A percentile compares a stretch with the other conserved stretches of the same genome.
Conservation (phyloP, 345 rosid genomes). For the Brassica napus region DNA sequence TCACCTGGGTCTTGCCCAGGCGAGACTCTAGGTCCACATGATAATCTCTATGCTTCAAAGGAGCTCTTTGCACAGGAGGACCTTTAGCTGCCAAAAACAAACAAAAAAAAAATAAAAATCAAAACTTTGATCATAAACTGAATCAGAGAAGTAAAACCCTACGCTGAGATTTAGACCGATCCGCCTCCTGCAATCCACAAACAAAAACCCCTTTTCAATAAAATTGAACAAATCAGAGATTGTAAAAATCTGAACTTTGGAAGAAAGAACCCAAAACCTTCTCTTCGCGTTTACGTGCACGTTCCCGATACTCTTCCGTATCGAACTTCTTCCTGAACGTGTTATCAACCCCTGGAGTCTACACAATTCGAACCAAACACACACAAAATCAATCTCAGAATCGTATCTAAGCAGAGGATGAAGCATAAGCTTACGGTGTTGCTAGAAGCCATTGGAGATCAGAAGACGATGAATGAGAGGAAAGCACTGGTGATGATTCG, state of each 20-base stretch:
- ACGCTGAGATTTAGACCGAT: conserved; percentile 74
- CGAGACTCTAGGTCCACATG: conserved; percentile 97
- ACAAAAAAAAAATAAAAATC: neutral
- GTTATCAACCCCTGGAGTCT: conserved; percentile 75
- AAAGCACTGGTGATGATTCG: conserved; percentile 23
- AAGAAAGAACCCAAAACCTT: conserved; percentile 43
- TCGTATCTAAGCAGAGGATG: neutral
- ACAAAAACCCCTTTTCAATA: neutral
- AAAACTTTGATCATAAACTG: neutral
- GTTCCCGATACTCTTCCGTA: conserved; percentile 72
- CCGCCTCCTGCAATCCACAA: conserved; percentile 57
- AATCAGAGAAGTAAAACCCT: conserved; percentile 34
- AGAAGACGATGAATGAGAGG: neutral
- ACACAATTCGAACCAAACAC: conserved; percentile 24
- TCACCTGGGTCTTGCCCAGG: conserved; percentile 88
- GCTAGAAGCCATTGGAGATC: conserved; percentile 48
- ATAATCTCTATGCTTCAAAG: conserved; percentile 95
- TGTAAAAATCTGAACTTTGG: neutral
- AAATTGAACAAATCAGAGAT: conserved; percentile 7
- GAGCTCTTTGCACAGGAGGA: conserved; percentile 93
- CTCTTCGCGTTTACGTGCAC: conserved; percentile 89
- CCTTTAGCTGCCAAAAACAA: conserved; percentile 61
- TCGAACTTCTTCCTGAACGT: conserved; percentile 87
- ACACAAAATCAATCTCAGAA: neutral
- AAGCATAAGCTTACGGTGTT: conserved; percentile 44